These are phyloP conservation scores for Ophiostoma pallidulum DNA, from an alignment of 2,329 filamentous ascomycete genomes.

Conservation along the genomic window DNA sequence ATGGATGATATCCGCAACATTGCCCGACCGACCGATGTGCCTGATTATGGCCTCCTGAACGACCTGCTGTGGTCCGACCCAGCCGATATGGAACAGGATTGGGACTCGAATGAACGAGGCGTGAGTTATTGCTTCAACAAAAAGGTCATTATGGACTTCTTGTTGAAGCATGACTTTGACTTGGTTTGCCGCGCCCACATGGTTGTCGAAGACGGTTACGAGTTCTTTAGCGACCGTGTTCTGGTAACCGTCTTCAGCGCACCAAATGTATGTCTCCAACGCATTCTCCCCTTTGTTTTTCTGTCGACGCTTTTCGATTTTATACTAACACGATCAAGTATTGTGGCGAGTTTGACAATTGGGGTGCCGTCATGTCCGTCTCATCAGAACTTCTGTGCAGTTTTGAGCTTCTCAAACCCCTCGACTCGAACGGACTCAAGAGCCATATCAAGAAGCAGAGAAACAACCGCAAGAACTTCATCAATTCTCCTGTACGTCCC, in stretches of 20 bases:
- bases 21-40: conserved; percentile 89
- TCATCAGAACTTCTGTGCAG: conserved; percentile 88
- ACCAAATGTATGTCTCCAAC: conserved; percentile 67
- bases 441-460: conserved; percentile 98
- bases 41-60: conserved; percentile 90
- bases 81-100: conserved; percentile 94
- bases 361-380: conserved; percentile 98
- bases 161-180: conserved; percentile 92
- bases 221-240: conserved; percentile 94
- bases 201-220: conserved; percentile 98
- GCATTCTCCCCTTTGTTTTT: background rate
- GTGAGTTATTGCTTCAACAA: conserved; percentile 99
- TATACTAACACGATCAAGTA: conserved; percentile 48
- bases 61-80: conserved; percentile 96
- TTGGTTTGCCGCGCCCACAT: conserved; percentile 95
- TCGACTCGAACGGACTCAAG: conserved; percentile 93
- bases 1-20: conserved; percentile 99
- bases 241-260: conserved; percentile 96
- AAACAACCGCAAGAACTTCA: conserved; percentile 87
- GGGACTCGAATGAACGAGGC: conserved; percentile 94
- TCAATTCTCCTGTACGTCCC: conserved; percentile 83
- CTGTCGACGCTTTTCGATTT: no score
- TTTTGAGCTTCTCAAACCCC: conserved; percentile 90
- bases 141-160: conserved; percentile 93
- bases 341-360: conserved; percentile 98